A percentile compares a stretch with the other conserved stretches of the same genome.
These are phyloP conservation scores for Claviceps sp. DNA, from an alignment of 2,329 filamentous ascomycete genomes.

Conservation along the genomic window DNA sequence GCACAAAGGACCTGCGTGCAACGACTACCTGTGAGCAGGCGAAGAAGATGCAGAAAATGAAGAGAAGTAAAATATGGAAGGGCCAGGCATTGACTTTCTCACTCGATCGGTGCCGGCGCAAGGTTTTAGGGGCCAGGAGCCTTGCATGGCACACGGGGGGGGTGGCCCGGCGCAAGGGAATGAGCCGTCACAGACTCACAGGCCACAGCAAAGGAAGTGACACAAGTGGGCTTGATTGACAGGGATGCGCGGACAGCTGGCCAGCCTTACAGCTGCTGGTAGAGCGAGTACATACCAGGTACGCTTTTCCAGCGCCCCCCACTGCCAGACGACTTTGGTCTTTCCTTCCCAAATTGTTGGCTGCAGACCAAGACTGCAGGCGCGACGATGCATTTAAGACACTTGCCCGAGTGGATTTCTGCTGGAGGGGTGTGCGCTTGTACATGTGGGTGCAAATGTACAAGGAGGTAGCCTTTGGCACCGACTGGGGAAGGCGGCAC, in stretches of 20 bases:
- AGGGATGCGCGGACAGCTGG: neutral
- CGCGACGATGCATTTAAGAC: neutral
- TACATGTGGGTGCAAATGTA: neutral
- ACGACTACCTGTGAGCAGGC: neutral
- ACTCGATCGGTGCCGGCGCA: constrained; percentile 4
- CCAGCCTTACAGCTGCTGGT: neutral
- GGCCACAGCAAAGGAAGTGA: neutral
- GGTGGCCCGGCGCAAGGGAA: constrained; percentile 1
- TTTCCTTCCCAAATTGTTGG: neutral
- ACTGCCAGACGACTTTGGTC: neutral
- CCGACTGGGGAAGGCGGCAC: neutral
- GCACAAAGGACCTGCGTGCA: neutral
- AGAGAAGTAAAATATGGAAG: constrained; percentile 2
- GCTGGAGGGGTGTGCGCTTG: neutral
- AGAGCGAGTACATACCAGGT: neutral
- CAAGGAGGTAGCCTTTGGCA: neutral
- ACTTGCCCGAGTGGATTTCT: neutral
- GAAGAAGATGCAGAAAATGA: neutral
- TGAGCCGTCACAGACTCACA: neutral
- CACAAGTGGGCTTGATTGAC: neutral
- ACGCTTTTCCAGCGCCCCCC: neutral
- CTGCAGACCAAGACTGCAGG: constrained; percentile 1
- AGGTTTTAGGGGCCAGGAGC: constrained; percentile 5
- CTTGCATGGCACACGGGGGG: constrained; percentile 5
- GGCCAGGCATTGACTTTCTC: constrained; percentile 1